phyloP scores from a whole-genome alignment of 768 basidiomycete genomes.

The Xerocomus spinulosus region DNA sequence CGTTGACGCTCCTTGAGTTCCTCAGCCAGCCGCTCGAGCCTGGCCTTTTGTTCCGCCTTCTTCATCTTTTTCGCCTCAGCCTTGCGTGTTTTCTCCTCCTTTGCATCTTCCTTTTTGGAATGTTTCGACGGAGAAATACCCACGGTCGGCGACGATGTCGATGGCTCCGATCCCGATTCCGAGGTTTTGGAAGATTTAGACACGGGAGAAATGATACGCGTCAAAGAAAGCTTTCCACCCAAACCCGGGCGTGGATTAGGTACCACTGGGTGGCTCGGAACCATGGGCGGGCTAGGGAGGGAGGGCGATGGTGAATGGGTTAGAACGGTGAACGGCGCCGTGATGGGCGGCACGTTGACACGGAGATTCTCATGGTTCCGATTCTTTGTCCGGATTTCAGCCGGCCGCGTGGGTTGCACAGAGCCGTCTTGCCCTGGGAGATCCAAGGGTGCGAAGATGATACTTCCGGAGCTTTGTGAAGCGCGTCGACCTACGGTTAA shows the following conservation, averaged over 20 bases:
- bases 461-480: conserved; percentile 22
- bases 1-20: conserved; percentile 39
- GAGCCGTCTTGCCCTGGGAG: conserved; percentile 21
- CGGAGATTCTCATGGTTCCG: conserved; percentile 30
- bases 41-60: conserved; percentile 39
- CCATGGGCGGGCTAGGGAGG: background rate
- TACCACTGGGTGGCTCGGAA: background rate
- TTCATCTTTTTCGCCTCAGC: conserved; percentile 40
- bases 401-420: background rate
- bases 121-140: conserved; percentile 8
- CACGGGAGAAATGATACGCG: conserved; percentile 24
- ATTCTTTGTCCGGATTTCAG: conserved; percentile 18
- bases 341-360: conserved; percentile 24
- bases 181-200: conserved; percentile 13
- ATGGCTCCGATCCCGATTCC: conserved; percentile 5
- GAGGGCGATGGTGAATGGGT: conserved; percentile 15
- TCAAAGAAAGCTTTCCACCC: conserved; percentile 21
- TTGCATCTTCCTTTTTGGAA: conserved; percentile 23
- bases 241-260: conserved; percentile 8
- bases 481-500: conserved; percentile 1
- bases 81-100: conserved; percentile 42
- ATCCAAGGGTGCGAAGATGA: conserved; percentile 20
- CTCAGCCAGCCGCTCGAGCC: conserved; percentile 40
- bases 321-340: conserved; percentile 15
- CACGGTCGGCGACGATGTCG: conserved; percentile 17